Base-by-base conservation (phyloP, 306 rosid genomes). In the Trifolium dubium region DNA sequence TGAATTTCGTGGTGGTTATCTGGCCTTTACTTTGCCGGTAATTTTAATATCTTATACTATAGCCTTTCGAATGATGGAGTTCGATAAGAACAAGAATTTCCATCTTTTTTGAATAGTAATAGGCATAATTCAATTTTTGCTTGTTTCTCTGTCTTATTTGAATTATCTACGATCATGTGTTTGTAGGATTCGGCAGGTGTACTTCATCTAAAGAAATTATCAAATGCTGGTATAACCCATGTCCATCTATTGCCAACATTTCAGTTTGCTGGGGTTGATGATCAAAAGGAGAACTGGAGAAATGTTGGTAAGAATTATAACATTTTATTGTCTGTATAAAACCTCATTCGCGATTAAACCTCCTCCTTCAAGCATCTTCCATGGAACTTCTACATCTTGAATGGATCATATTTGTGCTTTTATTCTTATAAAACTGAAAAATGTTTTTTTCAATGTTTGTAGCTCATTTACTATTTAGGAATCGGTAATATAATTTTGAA, bases 241-340 rank as follows among this genome's bases (percentile, higher is more conserved):
- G 61, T 94, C 75, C 98, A 94, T 91, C 83, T 94, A 58, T 86
- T 94, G 65, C 97, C 97, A 43, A 72, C 97, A 46, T 94, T 84
- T 82, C 98, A 94, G 55, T 94, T 91, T 88, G 95, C 90, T 10
- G 97, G 79, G 39, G 95, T 94, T 76, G 97, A 86, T 80, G 98
- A 94, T 82, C 86, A 81, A 69, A 94, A 91, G 81, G 90, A 83
- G 79, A 89, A 87, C 72, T 94, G 97, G 97, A 88, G 82, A 75
- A 78, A 43, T 75, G 80, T 83, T 41, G 97, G 98, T 94, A 87
- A 82, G 84, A 43, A 64, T 81, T 59, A 44, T 71, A 67, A 15
- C 39, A 30, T 64, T 67, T 68, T 43, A 68, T 71, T 47, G 39
- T 30, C 30, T 50, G 59, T 69, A 51, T 67, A 59, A 67, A 67